Conservation (phyloP, 2,329 filamentous ascomycete genomes). For the Trichoderma afroharzianum region DNA sequence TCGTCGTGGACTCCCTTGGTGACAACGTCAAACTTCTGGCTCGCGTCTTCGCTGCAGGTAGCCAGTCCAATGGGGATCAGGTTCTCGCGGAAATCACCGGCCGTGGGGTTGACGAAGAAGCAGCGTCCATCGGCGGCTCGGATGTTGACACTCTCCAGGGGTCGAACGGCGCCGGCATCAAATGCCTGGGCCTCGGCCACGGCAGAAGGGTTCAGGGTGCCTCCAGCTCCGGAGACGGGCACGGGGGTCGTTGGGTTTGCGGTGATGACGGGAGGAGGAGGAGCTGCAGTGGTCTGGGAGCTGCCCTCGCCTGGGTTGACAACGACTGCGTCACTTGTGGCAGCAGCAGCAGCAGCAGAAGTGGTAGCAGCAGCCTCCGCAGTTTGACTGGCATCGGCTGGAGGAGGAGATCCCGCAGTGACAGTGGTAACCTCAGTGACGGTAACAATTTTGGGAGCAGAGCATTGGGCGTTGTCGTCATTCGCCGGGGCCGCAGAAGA, state of each 20-base stretch:
- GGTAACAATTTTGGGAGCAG: not conserved
- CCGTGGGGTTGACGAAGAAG: slow-evolving; percentile 49
- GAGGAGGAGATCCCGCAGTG: not conserved
- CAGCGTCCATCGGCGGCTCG: slow-evolving; percentile 47
- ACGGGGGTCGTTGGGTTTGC: slow-evolving; percentile 41
- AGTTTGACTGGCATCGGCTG: not conserved
- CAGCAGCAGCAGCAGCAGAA: not conserved
- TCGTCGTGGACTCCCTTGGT: slow-evolving; percentile 49
- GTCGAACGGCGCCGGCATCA: slow-evolving; percentile 45
- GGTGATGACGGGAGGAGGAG: slow-evolving; percentile 1
- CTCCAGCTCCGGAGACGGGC: slow-evolving; percentile 49
- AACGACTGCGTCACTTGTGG: not conserved
- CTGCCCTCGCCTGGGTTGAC: not conserved
- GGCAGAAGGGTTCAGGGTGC: slow-evolving; percentile 46
- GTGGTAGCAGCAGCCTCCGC: not conserved
- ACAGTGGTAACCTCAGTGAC: not conserved
- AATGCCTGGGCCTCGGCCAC: slow-evolving; percentile 47
- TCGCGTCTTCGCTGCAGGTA: slow-evolving; percentile 41
- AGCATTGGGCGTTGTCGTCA: not conserved
- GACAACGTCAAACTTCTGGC: slow-evolving; percentile 50
- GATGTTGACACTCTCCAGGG: slow-evolving; percentile 44
- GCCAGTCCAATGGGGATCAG: slow-evolving; percentile 47
- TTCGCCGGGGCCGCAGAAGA: not conserved
- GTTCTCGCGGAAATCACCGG: slow-evolving; percentile 53
- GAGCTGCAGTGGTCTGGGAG: not conserved